phyloP scores from a whole-genome alignment of 2,329 filamentous ascomycete genomes.

The Scorias spongiosa region DNA sequence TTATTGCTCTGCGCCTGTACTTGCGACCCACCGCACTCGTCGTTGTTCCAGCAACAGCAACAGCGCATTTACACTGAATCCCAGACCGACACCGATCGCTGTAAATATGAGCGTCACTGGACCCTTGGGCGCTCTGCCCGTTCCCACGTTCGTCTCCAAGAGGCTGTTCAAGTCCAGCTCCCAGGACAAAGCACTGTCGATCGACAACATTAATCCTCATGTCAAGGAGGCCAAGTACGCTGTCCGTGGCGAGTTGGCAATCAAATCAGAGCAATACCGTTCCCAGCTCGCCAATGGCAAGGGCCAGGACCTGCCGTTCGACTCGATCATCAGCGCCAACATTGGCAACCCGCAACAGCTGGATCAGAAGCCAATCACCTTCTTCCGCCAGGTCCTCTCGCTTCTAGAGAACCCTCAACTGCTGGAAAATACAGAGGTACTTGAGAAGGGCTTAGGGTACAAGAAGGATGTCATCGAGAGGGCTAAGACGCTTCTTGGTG shows the following conservation, averaged over 20 bases:
- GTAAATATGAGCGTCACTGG: constrained; percentile 3
- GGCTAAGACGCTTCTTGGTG: constrained; percentile 63
- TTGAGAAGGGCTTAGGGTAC: constrained; percentile 65
- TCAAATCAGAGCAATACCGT: constrained; percentile 84
- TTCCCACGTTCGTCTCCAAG: constrained; percentile 10
- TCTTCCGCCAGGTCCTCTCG: constrained; percentile 93
- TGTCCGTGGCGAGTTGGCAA: constrained; percentile 86
- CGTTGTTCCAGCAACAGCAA: too few species aligned
- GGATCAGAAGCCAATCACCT: constrained; percentile 97
- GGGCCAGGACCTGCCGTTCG: constrained; percentile 60
- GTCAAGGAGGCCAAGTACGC: constrained; percentile 84
- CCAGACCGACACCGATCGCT: background rate
- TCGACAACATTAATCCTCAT: constrained; percentile 85
- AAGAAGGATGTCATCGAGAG: constrained; percentile 77
- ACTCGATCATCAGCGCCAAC: constrained; percentile 87
- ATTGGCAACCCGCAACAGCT: constrained; percentile 98
- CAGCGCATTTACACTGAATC: background rate
- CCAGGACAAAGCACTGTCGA: constrained; percentile 34
- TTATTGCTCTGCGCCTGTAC: too few species aligned
- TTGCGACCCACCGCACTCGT: too few species aligned
- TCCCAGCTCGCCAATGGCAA: constrained; percentile 47
- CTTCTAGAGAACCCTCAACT: constrained; percentile 79
- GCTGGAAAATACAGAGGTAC: constrained; percentile 66
- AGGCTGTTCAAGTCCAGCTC: constrained; percentile 8
- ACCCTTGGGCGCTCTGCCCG: constrained; percentile 8